Evolutionary conservation across 2,329 filamentous ascomycete species (phyloP).

Genomic region (Talaromyces islandicus): DNA sequence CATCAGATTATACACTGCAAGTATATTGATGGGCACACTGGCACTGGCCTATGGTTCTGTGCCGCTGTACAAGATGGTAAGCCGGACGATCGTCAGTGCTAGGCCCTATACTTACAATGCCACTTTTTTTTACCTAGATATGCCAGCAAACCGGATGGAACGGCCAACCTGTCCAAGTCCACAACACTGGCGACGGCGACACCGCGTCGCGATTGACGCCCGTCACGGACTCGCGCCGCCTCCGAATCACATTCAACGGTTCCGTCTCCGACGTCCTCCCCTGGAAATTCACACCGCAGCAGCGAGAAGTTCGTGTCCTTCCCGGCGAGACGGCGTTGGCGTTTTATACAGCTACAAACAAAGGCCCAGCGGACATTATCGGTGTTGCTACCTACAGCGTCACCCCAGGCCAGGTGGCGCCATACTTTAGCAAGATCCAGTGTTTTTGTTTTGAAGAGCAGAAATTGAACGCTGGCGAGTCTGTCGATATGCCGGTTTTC

Average conservation of each 20-base stretch:
- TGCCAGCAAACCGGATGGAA: constrained; percentile 66
- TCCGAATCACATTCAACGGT: constrained; percentile 93
- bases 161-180: constrained; percentile 81
- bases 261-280: constrained; percentile 91
- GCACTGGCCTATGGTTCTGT: constrained; percentile 61
- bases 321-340: constrained; percentile 95
- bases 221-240: constrained; percentile 71
- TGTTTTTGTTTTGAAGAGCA: constrained; percentile 99
- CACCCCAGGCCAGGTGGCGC: constrained; percentile 88
- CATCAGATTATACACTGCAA: constrained; percentile 56
- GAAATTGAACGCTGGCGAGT: constrained; percentile 87
- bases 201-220: constrained; percentile 72
- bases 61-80: constrained; percentile 62
- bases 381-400: constrained; percentile 97
- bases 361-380: constrained; percentile 85
- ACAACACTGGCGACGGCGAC: constrained; percentile 61
- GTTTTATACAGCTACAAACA: constrained; percentile 96
- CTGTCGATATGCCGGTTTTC: constrained; percentile 98
- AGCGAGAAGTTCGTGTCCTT: constrained; percentile 90
- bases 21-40: constrained; percentile 57
- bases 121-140: constrained; percentile 28
- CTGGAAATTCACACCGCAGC: constrained; percentile 96
- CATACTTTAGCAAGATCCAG: constrained; percentile 99
- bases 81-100: constrained; percentile 3
- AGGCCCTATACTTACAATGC: neutral